Base-by-base conservation (phyloP, 768 basidiomycete species). In the Lactarius quietus region DNA sequence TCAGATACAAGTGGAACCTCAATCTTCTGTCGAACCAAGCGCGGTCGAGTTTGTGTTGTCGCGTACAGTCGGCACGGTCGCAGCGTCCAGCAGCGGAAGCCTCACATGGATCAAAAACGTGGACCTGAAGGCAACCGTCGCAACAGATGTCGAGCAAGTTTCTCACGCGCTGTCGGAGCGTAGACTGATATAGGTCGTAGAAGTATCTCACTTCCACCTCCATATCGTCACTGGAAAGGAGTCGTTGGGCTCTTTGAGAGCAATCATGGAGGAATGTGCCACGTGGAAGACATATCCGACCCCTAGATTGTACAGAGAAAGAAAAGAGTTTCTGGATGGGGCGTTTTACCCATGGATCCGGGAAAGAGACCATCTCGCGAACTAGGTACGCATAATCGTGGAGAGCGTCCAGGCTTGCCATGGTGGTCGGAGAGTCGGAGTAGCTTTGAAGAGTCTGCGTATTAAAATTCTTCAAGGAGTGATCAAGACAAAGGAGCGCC, bases 401-500 rank as follows among this genome's bases (percentile, higher is more conserved):
- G 18, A 68, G 43, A 23, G 56, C 38, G n/a, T n/a, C n/a, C n/a
- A n/a, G n/a, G 33, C 6, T 51, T 38, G 62, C 26, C 29, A 9
- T 57, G 23, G 18, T 5, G 26, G 54, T 45, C 23, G 68, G 38
- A 1, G 12, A 20, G 28, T 38, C 56, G 7, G 66, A 52, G 28
- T 39, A 35, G 9, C 26, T 9, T 15, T 53, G 15, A 14, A 23
- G 3, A 2, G 7, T 31, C 17, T 60, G 36, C 31, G 2, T 35
- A 29, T 41, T 29, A 45, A 57, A 12, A 26, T 36, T 26, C 18
- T 18, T 26, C 36, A 69, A 69, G 6, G 2, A 12, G 31, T 64
- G 66, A 20, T 69, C 68, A 8, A 64, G 15, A 31, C 67, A 69
- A 17, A 69, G 58, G 6, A 69, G 59, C 12, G 66, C 66, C 1